phyloP scores from a whole-genome alignment of 177 flowering plant genomes.

The Vitis hybrid region DNA sequence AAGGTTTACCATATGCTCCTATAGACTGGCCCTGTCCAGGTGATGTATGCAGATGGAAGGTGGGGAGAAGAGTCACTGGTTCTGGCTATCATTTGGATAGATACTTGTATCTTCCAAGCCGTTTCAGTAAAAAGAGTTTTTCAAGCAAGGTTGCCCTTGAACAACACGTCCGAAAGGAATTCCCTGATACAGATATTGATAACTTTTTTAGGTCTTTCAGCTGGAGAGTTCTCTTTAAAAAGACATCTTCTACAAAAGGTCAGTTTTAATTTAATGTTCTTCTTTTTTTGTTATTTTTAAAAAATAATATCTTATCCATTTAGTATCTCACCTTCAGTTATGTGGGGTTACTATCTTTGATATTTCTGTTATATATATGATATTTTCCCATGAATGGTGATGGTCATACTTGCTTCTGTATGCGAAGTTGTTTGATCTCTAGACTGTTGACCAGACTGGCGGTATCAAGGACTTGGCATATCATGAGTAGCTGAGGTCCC shows the following conservation, averaged over 20 bases:
- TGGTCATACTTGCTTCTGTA: too few species aligned
- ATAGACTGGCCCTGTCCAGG: slow-evolving; percentile 53
- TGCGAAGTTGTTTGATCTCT: too few species aligned
- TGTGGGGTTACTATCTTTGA: too few species aligned
- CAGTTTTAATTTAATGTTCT: not conserved
- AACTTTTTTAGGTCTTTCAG: slow-evolving; percentile 44
- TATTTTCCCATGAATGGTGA: too few species aligned
- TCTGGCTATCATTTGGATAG: slow-evolving; percentile 38
- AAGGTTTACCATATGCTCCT: slow-evolving; percentile 64
- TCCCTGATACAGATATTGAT: slow-evolving; percentile 33
- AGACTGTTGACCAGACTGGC: too few species aligned
- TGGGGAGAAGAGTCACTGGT: slow-evolving; percentile 33
- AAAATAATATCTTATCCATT: not conserved
- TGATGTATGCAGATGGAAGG: slow-evolving; percentile 55
- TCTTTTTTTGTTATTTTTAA: not conserved
- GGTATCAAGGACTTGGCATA: too few species aligned
- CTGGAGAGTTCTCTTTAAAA: slow-evolving; percentile 41
- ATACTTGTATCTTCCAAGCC: slow-evolving; percentile 51
- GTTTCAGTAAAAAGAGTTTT: slow-evolving; percentile 36
- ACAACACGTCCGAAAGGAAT: slow-evolving; percentile 29
- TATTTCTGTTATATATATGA: too few species aligned
- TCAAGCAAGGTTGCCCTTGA: slow-evolving; percentile 64
- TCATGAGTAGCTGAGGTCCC: too few species aligned
- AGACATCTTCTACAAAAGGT: slow-evolving; percentile 25
- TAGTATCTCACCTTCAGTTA: too few species aligned